Percentiles rank a stretch among this genome's conserved stretches.
These are phyloP conservation scores for Pugionium cornutum DNA, from an alignment of 345 rosid genomes.

Conservation along the genomic window DNA sequence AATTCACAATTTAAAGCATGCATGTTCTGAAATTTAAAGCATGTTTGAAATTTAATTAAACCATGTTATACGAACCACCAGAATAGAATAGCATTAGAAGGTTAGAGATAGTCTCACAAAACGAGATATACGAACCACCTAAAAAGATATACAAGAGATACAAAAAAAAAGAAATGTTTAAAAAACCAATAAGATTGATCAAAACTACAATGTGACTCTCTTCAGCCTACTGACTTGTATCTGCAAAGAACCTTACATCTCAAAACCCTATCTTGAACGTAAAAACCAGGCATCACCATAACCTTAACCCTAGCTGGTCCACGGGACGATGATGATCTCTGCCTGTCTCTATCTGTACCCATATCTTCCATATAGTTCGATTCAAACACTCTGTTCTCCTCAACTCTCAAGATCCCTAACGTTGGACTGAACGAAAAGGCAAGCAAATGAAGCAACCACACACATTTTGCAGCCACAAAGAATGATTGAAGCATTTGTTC, in stretches of 20 bases:
- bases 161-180: background rate
- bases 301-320: conserved; percentile 65
- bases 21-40: too few relatives aligned
- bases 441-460: conserved; percentile 92
- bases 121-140: background rate
- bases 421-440: conserved; percentile 88
- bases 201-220: conserved; percentile 9
- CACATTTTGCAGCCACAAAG: conserved; percentile 88
- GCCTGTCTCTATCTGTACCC: conserved; percentile 60
- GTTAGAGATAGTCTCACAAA: too few relatives aligned
- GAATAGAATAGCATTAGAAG: too few relatives aligned
- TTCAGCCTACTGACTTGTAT: conserved; percentile 55
- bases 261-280: conserved; percentile 72
- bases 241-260: conserved; percentile 93
- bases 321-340: conserved; percentile 33
- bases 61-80: too few relatives aligned
- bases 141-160: conserved; percentile 7
- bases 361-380: conserved; percentile 86
- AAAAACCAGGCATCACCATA: conserved; percentile 96
- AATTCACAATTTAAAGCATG: too few relatives aligned
- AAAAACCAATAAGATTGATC: conserved; percentile 8
- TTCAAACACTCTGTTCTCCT: conserved; percentile 71
- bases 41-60: too few relatives aligned
- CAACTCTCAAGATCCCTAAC: conserved; percentile 75
- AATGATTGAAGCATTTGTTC: conserved; percentile 84